phyloP scores from a whole-genome alignment of 805 yeast genomes.

The Sugiyamaella floridensis region DNA sequence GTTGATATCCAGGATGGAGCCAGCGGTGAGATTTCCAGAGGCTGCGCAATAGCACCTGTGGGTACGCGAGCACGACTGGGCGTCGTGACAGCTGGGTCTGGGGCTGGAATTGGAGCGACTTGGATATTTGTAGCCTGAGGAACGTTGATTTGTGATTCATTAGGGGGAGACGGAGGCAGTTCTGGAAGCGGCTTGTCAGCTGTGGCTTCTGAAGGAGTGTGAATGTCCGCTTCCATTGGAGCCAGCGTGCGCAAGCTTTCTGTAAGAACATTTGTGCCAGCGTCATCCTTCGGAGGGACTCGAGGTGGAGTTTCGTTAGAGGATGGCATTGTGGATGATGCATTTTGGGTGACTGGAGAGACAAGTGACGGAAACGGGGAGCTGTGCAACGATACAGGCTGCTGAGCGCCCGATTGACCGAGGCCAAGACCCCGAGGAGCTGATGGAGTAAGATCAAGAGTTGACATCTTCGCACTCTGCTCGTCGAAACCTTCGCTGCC shows the following conservation, averaged over 20 bases:
- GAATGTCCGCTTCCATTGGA: not conserved
- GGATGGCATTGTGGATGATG: not conserved
- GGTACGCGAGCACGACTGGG: not conserved
- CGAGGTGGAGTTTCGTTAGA: not conserved
- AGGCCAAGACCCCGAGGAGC: not conserved
- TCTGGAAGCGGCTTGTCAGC: not conserved
- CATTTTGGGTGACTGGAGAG: not conserved
- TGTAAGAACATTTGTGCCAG: not conserved
- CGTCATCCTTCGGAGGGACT: not conserved
- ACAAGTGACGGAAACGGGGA: not conserved
- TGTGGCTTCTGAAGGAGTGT: not conserved
- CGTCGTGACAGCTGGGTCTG: not conserved
- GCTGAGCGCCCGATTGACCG: not conserved
- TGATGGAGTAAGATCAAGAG: not conserved
- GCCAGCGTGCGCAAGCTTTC: not conserved
- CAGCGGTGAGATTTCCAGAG: not conserved
- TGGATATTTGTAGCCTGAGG: not conserved
- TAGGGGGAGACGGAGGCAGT: slow-evolving; percentile 4
- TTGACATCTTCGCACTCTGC: not conserved
- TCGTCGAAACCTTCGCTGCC: not conserved
- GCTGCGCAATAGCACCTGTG: not conserved
- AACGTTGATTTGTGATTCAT: not conserved
- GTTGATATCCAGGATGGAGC: not conserved
- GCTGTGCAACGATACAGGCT: not conserved
- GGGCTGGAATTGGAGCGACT: not conserved